Base-by-base conservation (phyloP, 106 monocot species). In the Hemerocallis citrina region DNA sequence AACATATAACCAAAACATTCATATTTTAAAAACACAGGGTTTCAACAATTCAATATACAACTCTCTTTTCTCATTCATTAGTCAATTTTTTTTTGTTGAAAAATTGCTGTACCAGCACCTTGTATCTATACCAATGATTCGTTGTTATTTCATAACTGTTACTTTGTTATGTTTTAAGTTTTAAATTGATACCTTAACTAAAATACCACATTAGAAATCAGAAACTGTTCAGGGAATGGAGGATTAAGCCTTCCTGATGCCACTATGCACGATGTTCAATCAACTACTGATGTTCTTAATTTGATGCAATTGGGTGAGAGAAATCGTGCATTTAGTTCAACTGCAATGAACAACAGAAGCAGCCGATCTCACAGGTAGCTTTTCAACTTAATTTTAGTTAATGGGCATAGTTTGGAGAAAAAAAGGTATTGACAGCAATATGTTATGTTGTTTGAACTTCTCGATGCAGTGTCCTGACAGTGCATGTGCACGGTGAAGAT, bases 301-400 rank as follows among this genome's bases (percentile, higher is more conserved):
- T 59, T 90, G 49, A 96, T 96, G 90, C 74, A 76, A 66, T 19
- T 79, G 50, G 95, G 95, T 20, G 80, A 87, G 45, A 71, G 62
- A 42, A 81, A 90, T 65, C 90, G 95, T 31, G 76, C 73, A 14
- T 75, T 66, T 41, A 65, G 81, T 31, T 76, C 78, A 22, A 96
- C 89, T 38, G 81, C 95, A 15, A 71, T 96, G 68, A 90, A 96
- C 62, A 57, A 84, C 14, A 72, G 86, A 72, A 96, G 95, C 56
- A 96, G 95, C 68, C 75, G 90, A 24, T 96, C 95, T 12, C 95
- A 96, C 63, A 96, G 89, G 95, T 89, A 63, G 28, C 22, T 51
- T 58, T 48, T n/a, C n/a, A n/a, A 33, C 8, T 41, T 6, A 28
- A 11, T 41, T 30, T 22, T 43, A 10, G 0, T 40, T 25, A 15